Evolutionary conservation across 1,284 basidiomycete species (phyloP), one percentile per base, ranked within the genome.

Genomic region (Xerocomus amazonicus): DNA sequence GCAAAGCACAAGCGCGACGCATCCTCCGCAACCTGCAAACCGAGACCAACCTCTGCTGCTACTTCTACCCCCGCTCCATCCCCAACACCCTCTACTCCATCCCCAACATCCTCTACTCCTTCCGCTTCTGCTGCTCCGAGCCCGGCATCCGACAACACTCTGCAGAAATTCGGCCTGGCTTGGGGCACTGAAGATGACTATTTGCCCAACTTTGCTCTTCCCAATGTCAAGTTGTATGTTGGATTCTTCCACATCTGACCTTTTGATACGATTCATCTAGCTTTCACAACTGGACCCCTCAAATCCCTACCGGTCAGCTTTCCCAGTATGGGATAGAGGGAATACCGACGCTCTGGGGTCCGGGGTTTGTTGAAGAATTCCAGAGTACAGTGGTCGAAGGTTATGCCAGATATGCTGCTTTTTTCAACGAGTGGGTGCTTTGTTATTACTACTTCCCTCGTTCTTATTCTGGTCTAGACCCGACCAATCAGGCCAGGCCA

Each of bases 321-420:
- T 8, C 7, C 5, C 6, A 14, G 14, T 4, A n/a, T 12, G 72
- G 69, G 37, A 47, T 77, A n/a, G 53, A 70, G 31, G 74, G 58
- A 59, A 70, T 77, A 43, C 72, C 78, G 14, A 79, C 80, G 78
- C 63, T 81, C 7, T 83, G 80, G 78, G 78, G 79, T 48, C 43
- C 3, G 0, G 7, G 13, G 9, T 2, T 12, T 3, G 19, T 9
- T 17, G 9, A 19, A 1, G 8, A n/a, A 5, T 37, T 37, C 17
- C 5, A 12, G 23, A 1, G 14, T 12, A 14, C 2, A 16, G 74
- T 73, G n/a, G 58, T 61, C 14, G 51, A 57, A 47, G 66, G 71
- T 45, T 65, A 73, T 35, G 71, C 76, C 51, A 63, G 68, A 17
- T 60, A 64, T 50, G 72, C 70, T 33, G 59, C 80, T 27, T 79